Conservation (phyloP, 371 early-diverging fungal genomes). For the Apophysomyces variabilis region DNA sequence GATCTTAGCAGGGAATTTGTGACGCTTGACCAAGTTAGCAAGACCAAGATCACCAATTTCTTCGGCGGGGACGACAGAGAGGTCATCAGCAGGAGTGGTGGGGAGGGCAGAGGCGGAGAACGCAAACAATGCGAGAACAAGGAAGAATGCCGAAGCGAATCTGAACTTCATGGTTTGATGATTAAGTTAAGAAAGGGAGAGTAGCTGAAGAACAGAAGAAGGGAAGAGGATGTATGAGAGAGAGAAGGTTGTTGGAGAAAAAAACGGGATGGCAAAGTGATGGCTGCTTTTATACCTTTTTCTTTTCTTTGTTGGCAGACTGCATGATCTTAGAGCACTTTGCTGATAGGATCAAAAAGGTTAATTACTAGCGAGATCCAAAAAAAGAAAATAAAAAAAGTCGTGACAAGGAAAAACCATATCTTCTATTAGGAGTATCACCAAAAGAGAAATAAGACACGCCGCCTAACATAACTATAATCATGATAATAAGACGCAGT, state of each 20-base stretch:
- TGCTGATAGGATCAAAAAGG: no score
- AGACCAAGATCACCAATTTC: neutral
- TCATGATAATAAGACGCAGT: neutral
- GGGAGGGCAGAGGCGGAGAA: conserved; percentile 7
- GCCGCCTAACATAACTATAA: neutral
- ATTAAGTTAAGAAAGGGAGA: neutral
- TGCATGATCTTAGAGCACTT: neutral
- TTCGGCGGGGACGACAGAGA: neutral
- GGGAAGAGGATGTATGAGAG: neutral
- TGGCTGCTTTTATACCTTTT: conserved; percentile 4
- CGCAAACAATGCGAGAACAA: conserved; percentile 8
- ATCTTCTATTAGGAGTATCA: neutral
- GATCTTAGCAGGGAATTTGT: conserved; percentile 9
- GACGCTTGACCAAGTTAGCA: conserved; percentile 15
- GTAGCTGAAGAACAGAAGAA: neutral
- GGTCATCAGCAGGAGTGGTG: neutral
- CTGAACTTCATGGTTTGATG: conserved; percentile 3
- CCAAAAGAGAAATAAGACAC: conserved; percentile 10
- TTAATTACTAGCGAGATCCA: no score
- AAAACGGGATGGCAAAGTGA: neutral
- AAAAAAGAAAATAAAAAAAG: no score
- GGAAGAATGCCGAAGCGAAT: conserved; percentile 5
- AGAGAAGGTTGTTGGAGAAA: conserved; percentile 1
- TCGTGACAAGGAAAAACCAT: neutral
- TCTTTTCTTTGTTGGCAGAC: neutral